Conservation (phyloP, 768 basidiomycete species). For the Boletus coccyginus region DNA sequence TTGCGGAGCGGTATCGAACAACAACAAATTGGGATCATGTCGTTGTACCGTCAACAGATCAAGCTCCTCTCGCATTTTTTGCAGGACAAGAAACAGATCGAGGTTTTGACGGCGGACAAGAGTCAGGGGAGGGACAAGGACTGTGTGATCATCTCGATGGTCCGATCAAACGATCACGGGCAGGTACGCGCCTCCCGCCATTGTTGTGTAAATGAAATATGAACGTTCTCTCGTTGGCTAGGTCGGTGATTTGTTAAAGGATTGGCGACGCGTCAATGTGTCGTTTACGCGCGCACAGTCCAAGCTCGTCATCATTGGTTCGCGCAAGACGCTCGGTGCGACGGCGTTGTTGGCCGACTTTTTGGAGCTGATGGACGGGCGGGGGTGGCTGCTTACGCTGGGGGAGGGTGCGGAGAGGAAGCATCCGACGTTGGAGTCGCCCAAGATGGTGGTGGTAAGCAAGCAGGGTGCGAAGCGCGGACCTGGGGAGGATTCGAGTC, state of each 20-base stretch:
- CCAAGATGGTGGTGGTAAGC: constrained; percentile 2
- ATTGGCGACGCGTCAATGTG: constrained; percentile 97
- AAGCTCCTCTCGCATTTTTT: constrained; percentile 78
- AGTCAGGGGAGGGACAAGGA: constrained; percentile 97
- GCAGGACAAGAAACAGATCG: constrained; percentile 53
- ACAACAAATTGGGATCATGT: constrained; percentile 82
- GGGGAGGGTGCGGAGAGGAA: constrained; percentile 49
- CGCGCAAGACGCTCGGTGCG: constrained; percentile 66
- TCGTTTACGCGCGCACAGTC: constrained; percentile 90
- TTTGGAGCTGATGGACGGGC: constrained; percentile 69
- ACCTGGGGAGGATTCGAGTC: neutral
- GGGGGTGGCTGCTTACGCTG: constrained; percentile 68
- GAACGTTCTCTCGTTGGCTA: constrained; percentile 26
- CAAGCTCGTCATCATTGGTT: constrained; percentile 91
- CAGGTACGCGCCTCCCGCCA: constrained; percentile 48
- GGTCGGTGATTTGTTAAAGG: constrained; percentile 91
- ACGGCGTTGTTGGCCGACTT: constrained; percentile 69
- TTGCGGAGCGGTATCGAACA: constrained; percentile 60
- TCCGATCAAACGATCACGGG: constrained; percentile 78
- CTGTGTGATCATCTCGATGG: constrained; percentile 90
- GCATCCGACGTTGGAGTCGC: constrained; percentile 40
- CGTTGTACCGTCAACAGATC: constrained; percentile 93
- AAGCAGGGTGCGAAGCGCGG: constrained; percentile 17
- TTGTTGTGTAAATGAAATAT: neutral
- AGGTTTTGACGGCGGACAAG: constrained; percentile 89